Base-by-base conservation (phyloP, 441 rosid genomes). In the Erodium trifolium region DNA sequence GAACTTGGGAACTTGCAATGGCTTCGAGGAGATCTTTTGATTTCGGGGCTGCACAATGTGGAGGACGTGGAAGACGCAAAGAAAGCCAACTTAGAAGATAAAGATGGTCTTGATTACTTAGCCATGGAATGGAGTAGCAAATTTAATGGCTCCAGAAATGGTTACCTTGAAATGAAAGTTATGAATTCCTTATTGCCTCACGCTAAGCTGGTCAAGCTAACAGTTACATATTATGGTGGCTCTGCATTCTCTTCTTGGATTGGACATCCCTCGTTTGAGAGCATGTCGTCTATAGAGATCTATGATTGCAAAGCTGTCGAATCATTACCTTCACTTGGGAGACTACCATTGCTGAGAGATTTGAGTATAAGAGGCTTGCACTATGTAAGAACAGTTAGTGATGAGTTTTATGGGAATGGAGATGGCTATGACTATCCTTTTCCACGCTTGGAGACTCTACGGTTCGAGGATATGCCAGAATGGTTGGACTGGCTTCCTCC, bases 271-370 rank as follows among this genome's bases (percentile, higher is more conserved):
- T 76, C 73, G 8, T 76, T 76, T 60, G 47, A 27, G 16, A 65
- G 41, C 60, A 5, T 78, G 9, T 67, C 34, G 34, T 27, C 7
- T 0, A 39, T 72, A 29, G n/a, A 2, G n/a, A 37, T 78, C 8
- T 0, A 18, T 14, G 29, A 27, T 23, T 70, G 76, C 17, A 3
- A 29, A 12, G 57, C 8, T 5, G 12, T 34, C 14, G 14, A 12
- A 16, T 51, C 67, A 35, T 63, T 79, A 45, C 79, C 77, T 19
- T 60, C 78, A 53, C 78, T 79, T 9, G 82, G 82, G 65, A 43
- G 16, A 9, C 70, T 79, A 35, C 79, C 78, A 1, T 66, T 31
- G 4, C 75, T 79, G n/a, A 68, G 70, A 68, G 68, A 49, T 16
- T 29, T 70, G 63, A 12, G 17, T 12, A 68, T 72, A 14, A 41